Evolutionary conservation across 78 protist genomes (phyloP), one percentile per base, ranked within the genome.

Genomic region (Dictyostelium citrinum): DNA sequence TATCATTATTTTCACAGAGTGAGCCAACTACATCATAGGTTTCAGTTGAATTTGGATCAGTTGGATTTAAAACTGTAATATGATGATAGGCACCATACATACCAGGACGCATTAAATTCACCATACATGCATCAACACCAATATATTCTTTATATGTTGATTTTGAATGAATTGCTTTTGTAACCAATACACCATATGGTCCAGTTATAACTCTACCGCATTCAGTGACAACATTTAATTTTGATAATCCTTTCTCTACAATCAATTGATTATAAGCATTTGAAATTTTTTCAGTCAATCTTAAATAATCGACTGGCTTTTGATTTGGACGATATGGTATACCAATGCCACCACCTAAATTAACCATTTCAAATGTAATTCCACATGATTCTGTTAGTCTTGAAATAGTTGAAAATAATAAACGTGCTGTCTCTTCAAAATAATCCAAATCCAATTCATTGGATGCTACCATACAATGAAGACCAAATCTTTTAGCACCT

Each of bases 101-200:
- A 3, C 93, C 93, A 14, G 93, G 93, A 31, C 93, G 43, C 93
- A 88, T 88, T n/a, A 88, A 33, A 67, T 88, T 68, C 4, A 79
- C 93, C 93, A 88, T 88, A 39, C 85, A 88, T 9, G 93, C 84
- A 49, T 88, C 93, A n/a, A 88, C 93, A 51, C 93, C 93, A 49
- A 88, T 78, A 33, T 78, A 88, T 64, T 88, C 81, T 51, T 68
- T 58, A 49, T 88, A 88, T 5, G 80, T 88, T 41, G 93, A 88
- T 55, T 88, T 88, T 27, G 84, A 78, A 35, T 88, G 93, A 49
- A 88, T 76, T 14, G 93, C 93, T 45, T 68, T 60, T 24, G 93
- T 88, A 22, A 88, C 60, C 10, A 88, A 35, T 31, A 29, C 77
- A 20, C 93, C 93, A 67, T 79, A 88, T 2, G 93, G 93, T 3